Base-by-base conservation (phyloP, 208 protist species). In the Acanthamoeba triangularis region DNA sequence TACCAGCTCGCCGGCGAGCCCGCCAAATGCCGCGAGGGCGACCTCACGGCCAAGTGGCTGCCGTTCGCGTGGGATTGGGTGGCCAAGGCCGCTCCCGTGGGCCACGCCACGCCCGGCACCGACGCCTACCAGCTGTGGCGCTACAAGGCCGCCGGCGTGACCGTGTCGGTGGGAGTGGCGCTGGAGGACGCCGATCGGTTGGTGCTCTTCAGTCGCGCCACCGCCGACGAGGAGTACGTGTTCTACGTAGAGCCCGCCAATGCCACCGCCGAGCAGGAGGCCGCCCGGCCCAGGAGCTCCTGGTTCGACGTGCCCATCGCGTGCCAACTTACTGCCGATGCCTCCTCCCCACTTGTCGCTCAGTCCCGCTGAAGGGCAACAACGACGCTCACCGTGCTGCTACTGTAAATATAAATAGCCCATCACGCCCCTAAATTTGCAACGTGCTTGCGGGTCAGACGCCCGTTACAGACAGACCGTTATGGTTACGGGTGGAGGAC, bases 301-400 rank as follows among this genome's bases (percentile, higher is more conserved):
- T 76, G 23, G 67, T 76, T 76, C 67, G 67, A 76, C 67, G 30
- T 76, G 11, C 67, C 67, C n/a, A 76, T 23, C 35, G 67, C 25
- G 7, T 76, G 67, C 67, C n/a, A n/a, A n/a, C 63, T n/a, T 0
- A 0, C 20, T 13, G n/a, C 1, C n/a, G 63, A 69, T 18, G 49
- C 10, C 49, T 11, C 49, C 13, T 18, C 49, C 49, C 7, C 49
- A n/a, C 59, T 65, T 18, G 59, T 65, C 14, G 16, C 14, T 1
- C 49, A 54, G 49, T 11, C 7, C 13, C 13, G 7, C 13, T 54
- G 49, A 30, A 33, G 23, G 8, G 20, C 63, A 69, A 69, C 20
- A 13, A n/a, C 8, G 5, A n/a, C 63, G 0, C n/a, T n/a, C n/a
- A 8, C n/a, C n/a, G n/a, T n/a, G n/a, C 3, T 69, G 63, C 23